A percentile compares a stretch with the other conserved stretches of the same genome.
These are phyloP conservation scores for Tylopilus vinaceipallidus DNA, from an alignment of 768 basidiomycete genomes.

Conservation along the genomic window DNA sequence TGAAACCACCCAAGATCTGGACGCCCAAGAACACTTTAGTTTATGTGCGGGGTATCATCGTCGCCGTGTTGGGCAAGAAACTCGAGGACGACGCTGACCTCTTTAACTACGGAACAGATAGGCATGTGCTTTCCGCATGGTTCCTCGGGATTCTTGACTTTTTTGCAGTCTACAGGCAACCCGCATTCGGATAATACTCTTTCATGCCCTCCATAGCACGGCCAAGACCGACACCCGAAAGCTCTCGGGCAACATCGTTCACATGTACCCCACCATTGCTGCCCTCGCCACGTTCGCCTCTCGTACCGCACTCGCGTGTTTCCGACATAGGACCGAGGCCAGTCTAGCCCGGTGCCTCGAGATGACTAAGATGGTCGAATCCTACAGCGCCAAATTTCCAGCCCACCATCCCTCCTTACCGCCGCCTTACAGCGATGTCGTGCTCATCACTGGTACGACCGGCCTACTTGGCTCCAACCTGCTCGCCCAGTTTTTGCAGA, in stretches of 20 bases:
- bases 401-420: slow-evolving; percentile 1
- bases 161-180: slow-evolving; percentile 38
- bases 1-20: slow-evolving; percentile 20
- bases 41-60: slow-evolving; percentile 15
- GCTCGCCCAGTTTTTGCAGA: slow-evolving; percentile 21
- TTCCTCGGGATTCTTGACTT: neutral
- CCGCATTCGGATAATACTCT: slow-evolving; percentile 39
- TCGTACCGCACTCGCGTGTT: slow-evolving; percentile 3
- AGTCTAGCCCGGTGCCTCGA: slow-evolving; percentile 13
- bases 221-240: slow-evolving; percentile 18
- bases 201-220: slow-evolving; percentile 32
- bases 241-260: slow-evolving; percentile 35
- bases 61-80: slow-evolving; percentile 10
- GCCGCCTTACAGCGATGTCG: slow-evolving; percentile 1
- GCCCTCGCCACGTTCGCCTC: slow-evolving; percentile 17
- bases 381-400: slow-evolving; percentile 8
- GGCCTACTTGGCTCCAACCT: slow-evolving; percentile 33
- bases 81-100: slow-evolving; percentile 11
- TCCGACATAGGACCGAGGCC: slow-evolving; percentile 16
- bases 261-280: slow-evolving; percentile 35
- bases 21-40: slow-evolving; percentile 10
- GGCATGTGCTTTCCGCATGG: neutral
- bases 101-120: slow-evolving; percentile 10
- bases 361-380: slow-evolving; percentile 11
- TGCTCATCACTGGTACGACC: slow-evolving; percentile 37